Conservation (phyloP, 331 rosid species). For the Spiraea crenata region DNA sequence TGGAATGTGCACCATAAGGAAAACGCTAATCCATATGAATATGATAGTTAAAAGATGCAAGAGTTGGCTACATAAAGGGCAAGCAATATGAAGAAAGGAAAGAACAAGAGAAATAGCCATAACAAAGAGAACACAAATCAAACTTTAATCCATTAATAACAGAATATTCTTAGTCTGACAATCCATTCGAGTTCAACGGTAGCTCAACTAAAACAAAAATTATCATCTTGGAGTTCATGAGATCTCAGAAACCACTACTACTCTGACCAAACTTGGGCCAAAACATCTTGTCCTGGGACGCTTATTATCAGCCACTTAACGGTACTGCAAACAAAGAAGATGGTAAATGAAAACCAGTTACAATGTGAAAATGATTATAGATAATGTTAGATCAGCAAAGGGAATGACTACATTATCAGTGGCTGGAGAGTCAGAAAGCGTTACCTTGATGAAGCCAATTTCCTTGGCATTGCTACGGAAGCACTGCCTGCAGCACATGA, state of each 20-base stretch:
- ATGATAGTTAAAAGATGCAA: no score
- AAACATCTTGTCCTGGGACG: background rate
- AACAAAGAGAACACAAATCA: background rate
- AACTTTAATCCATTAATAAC: constrained; percentile 13
- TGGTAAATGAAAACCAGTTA: background rate
- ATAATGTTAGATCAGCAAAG: background rate
- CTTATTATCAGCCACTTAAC: constrained; percentile 30
- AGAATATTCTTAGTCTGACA: constrained; percentile 8
- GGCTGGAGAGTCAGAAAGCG: background rate
- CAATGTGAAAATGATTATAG: background rate
- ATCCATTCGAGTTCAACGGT: constrained; percentile 24
- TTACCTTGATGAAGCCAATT: constrained; percentile 87
- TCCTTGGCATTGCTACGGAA: constrained; percentile 96
- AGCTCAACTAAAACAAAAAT: constrained; percentile 21
- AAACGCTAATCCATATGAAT: no score
- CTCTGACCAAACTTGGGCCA: constrained; percentile 11
- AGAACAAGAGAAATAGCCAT: background rate
- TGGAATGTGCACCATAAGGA: no score
- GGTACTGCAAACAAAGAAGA: constrained; percentile 57
- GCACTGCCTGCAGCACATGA: constrained; percentile 96
- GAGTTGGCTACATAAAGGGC: no score
- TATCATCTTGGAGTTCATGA: constrained; percentile 18
- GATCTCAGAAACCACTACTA: background rate
- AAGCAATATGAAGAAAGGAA: background rate
- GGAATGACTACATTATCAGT: background rate